Percentiles rank a stretch among this genome's conserved stretches.
phyloP scores from a whole-genome alignment of 2,329 filamentous ascomycete species.

The Diaporthe vexans region DNA sequence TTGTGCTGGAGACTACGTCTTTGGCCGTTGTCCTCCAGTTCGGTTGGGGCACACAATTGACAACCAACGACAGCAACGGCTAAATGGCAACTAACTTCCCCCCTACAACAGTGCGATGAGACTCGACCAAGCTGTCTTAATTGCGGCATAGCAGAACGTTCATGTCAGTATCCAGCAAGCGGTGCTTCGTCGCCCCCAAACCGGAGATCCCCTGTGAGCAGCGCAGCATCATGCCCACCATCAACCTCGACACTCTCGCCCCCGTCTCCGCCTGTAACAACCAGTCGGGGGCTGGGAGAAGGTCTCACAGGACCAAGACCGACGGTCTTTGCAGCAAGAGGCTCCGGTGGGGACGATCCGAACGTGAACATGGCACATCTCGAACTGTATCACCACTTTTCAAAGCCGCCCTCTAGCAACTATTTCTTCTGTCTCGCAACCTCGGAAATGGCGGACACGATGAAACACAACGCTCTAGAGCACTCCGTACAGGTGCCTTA shows the following conservation, averaged over 20 bases:
- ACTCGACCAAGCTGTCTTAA: constrained; percentile 50
- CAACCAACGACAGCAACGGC: background rate
- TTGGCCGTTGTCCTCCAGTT: background rate
- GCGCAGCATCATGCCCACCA: constrained; percentile 22
- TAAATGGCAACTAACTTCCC: constrained; percentile 35
- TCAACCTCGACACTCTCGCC: background rate
- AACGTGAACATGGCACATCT: constrained; percentile 28
- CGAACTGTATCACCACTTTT: constrained; percentile 27
- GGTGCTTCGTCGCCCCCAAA: constrained; percentile 7
- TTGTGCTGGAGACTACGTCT: background rate
- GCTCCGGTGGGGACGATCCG: background rate
- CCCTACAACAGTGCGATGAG: constrained; percentile 49
- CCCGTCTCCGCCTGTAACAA: background rate
- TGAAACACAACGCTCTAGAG: constrained; percentile 44
- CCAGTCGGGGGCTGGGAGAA: constrained; percentile 1
- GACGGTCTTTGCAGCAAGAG: constrained; percentile 4
- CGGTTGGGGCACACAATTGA: background rate
- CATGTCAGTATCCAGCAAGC: constrained; percentile 46
- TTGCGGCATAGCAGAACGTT: constrained; percentile 48
- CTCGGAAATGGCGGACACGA: background rate
- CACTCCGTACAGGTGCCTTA: constrained; percentile 49
- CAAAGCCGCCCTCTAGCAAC: constrained; percentile 45
- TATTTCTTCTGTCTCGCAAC: constrained; percentile 40
- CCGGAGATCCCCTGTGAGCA: constrained; percentile 22
- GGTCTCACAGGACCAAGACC: background rate